Evolutionary conservation across 345 rosid species (phyloP).

Genomic region (Eucalyptus globulus): DNA sequence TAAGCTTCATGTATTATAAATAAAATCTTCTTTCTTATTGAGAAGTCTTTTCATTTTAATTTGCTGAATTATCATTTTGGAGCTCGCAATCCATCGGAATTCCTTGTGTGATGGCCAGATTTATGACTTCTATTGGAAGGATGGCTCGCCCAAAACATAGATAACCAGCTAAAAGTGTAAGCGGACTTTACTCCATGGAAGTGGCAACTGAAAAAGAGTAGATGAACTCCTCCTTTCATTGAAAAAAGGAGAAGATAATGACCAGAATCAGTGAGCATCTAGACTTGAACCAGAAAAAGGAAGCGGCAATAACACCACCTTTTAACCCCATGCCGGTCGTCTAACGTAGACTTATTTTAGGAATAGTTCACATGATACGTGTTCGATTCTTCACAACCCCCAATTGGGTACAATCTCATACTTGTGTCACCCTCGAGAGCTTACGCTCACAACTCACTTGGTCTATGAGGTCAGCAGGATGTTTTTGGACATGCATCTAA

Average conservation of each 20-base stretch:
- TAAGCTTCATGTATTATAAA: not conserved
- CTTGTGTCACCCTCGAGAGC: not conserved
- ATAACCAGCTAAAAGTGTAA: not conserved
- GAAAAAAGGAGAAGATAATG: not conserved
- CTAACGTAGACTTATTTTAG: not conserved
- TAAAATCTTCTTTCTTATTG: not conserved
- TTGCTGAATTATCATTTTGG: not conserved
- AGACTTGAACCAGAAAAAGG: not conserved
- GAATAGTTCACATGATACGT: not conserved
- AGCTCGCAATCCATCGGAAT: not conserved
- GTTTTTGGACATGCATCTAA: not conserved
- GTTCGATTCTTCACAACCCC: not conserved
- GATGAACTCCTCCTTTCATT: not conserved
- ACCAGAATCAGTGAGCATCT: not conserved
- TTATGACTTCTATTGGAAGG: not conserved
- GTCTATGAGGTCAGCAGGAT: not conserved
- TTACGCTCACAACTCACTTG: not conserved
- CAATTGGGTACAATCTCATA: not conserved
- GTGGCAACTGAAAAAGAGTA: not conserved
- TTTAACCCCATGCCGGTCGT: not conserved
- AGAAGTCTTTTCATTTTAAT: not conserved
- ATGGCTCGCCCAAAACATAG: not conserved
- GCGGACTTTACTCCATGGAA: not conserved
- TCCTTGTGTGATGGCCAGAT: not conserved
- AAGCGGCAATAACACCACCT: not conserved